Conservation (phyloP, 2,329 filamentous ascomycete species). For the Nigrospora oryzae region DNA sequence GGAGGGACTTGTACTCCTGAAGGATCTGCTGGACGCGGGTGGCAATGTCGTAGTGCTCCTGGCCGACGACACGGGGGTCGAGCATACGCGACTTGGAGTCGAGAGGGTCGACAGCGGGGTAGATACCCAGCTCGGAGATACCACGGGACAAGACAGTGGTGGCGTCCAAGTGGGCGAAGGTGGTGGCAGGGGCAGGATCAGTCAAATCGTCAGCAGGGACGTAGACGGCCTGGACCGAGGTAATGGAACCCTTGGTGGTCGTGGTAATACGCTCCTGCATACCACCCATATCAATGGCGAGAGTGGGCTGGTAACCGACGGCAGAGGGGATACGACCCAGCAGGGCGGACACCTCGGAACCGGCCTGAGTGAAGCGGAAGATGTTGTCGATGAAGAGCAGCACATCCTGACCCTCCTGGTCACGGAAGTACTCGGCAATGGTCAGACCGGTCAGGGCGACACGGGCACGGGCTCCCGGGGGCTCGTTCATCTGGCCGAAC, state of each 20-base stretch:
- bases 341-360: conserved; percentile 99
- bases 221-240: conserved; percentile 99
- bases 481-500: conserved; percentile 99
- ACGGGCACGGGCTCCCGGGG: conserved; percentile 98
- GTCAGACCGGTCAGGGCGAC: conserved; percentile 89
- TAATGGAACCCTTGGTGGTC: conserved; percentile 99
- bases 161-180: conserved; percentile 99
- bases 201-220: conserved; percentile 99
- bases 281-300: conserved; percentile 96
- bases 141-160: conserved; percentile 99
- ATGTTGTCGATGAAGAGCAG: conserved; percentile 99
- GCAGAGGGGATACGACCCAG: conserved; percentile 99
- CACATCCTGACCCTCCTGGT: conserved; percentile 80
- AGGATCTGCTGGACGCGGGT: conserved; percentile 97
- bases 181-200: conserved; percentile 97
- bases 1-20: conserved; percentile 99
- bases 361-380: conserved; percentile 99
- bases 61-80: conserved; percentile 94
- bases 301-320: conserved; percentile 99
- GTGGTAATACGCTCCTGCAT: conserved; percentile 99
- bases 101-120: conserved; percentile 98
- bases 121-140: conserved; percentile 99
- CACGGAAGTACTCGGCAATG: conserved; percentile 76
- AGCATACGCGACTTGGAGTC: conserved; percentile 99
- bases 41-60: conserved; percentile 95